These are phyloP conservation scores for Apiotrichum gracile DNA, from an alignment of 1,284 basidiomycete species.

Conservation along the genomic window DNA sequence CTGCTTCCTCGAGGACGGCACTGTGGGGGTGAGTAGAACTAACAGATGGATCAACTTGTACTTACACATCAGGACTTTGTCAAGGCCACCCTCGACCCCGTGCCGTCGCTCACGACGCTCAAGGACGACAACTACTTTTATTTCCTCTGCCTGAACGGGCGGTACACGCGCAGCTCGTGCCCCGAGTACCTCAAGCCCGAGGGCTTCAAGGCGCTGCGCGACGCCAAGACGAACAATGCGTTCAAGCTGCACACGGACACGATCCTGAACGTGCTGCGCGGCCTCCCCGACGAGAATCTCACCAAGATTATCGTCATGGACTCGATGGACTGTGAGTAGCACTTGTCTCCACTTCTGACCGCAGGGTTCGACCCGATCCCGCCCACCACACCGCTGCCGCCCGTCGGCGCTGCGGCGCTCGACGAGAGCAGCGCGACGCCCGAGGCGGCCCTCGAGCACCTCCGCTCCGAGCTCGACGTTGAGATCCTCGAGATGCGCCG, in stretches of 20 bases:
- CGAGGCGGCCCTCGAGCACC: constrained; percentile 39
- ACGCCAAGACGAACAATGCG: constrained; percentile 53
- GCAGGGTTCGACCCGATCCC: constrained; percentile 59
- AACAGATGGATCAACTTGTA: background rate
- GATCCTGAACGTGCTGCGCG: constrained; percentile 61
- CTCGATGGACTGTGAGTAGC: constrained; percentile 58
- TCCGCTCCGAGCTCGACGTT: constrained; percentile 55
- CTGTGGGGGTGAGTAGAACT: constrained; percentile 45
- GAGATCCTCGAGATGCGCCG: constrained; percentile 61
- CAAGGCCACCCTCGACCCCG: constrained; percentile 60
- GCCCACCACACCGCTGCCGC: constrained; percentile 45
- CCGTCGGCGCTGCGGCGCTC: constrained; percentile 21
- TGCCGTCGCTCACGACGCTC: constrained; percentile 53
- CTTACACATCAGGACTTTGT: constrained; percentile 50
- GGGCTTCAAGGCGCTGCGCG: constrained; percentile 59
- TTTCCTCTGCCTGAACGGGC: constrained; percentile 60
- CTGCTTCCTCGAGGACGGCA: constrained; percentile 62
- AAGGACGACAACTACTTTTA: constrained; percentile 65
- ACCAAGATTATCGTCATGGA: constrained; percentile 73
- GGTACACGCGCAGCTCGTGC: constrained; percentile 63
- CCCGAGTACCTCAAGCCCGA: constrained; percentile 65
- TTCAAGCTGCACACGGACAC: constrained; percentile 74
- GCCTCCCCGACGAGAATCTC: constrained; percentile 54
- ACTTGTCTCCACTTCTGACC: background rate
- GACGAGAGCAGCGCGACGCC: constrained; percentile 45